Conservation (phyloP, 148 eudicot genomes). For the Vaccinium macrocarpon region DNA sequence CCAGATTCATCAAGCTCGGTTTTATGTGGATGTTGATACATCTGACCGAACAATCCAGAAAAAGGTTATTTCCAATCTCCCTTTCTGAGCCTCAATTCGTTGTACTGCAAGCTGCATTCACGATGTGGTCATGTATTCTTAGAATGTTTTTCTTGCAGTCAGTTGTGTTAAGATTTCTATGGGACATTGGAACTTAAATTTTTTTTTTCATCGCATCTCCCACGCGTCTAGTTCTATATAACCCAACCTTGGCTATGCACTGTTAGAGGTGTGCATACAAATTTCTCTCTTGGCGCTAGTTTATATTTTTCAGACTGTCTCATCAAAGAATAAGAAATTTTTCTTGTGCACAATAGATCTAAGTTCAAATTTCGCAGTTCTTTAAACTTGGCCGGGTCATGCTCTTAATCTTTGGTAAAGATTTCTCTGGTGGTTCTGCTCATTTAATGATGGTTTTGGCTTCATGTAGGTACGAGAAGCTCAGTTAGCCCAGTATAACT, state of each 20-base stretch:
- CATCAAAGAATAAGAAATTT: background rate
- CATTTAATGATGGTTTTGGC: background rate
- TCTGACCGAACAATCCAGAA: slow-evolving; percentile 82
- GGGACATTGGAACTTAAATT: background rate
- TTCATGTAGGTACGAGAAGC: slow-evolving; percentile 83
- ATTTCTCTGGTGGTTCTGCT: background rate
- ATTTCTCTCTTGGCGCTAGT: background rate
- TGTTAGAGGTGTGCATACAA: background rate
- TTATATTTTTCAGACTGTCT: background rate
- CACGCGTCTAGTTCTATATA: background rate
- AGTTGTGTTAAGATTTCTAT: background rate
- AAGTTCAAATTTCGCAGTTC: background rate
- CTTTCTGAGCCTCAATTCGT: background rate
- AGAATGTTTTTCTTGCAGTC: background rate
- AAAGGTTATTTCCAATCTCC: slow-evolving; percentile 43
- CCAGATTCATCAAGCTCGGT: slow-evolving; percentile 69
- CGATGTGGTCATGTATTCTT: background rate
- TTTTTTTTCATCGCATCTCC: background rate
- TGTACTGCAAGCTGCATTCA: slow-evolving; percentile 44
- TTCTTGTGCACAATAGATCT: background rate
- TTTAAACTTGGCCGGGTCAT: background rate
- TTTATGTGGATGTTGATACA: slow-evolving; percentile 73
- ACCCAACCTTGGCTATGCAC: background rate
- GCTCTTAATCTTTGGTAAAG: background rate
- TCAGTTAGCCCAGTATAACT: slow-evolving; percentile 86